Evolutionary conservation across 306 rosid species (phyloP), one percentile per base, ranked within the genome.

Genomic region (Pachyrhizus erosus): DNA sequence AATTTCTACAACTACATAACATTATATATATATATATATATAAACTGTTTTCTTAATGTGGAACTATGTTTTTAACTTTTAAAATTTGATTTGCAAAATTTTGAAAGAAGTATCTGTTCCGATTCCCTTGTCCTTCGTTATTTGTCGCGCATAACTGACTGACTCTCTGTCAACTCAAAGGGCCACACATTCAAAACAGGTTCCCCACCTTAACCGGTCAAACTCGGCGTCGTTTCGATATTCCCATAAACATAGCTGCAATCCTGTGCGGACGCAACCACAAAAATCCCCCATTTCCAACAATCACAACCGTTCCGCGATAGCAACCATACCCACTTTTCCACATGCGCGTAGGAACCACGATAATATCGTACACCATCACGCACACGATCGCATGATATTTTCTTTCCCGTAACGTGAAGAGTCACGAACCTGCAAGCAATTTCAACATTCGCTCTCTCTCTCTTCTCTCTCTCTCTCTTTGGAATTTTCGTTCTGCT

Each of bases 401-500:
- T 45, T 84, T 79, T 76, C 31, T 42, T 70, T 21, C 45, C 24
- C 43, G 3, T 0, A 31, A 23, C 73, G 67, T 66, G 60, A 46
- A 29, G 49, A 52, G 57, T 66, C 87, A 40, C 40, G 23, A 74
- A 10, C 87, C 68, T 46, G 81, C 68, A 75, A 24, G 20, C 52
- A 68, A 31, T 75, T 75, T 84, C 81, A 68, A 57, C 72, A 12
- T 57, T 45, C 33, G 62, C 76, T 31, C 74, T 65, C 69, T 64
- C 8, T 29, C 21, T 64, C 79, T 58, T 31, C 74, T 65, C 69
- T 64, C 8, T 29, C 21, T 64, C 79, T 58, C 61, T 71, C 73
- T 26, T 72, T 51, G 83, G 83, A 84, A 84, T 60, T 80, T 78
- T 78, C 87, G 74, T 67, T 73, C 76, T 84, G n/a, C 57, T 52